Base-by-base conservation (phyloP, 202 grass and related monocot genomes). In the Bolboschoenoplectus hybrid region DNA sequence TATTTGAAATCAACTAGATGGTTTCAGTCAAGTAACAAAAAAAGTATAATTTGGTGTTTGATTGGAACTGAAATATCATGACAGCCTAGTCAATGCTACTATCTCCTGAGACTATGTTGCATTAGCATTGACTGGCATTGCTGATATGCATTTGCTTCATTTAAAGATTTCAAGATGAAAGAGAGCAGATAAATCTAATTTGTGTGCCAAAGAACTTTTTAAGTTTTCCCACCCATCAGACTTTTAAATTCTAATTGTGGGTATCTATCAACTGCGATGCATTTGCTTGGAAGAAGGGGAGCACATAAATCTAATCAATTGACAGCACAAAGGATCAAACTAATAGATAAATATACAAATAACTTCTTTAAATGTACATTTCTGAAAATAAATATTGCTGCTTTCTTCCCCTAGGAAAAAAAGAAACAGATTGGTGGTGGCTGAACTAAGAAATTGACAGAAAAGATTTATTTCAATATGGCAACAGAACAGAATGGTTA, bases 261-360 rank as follows among this genome's bases (percentile, higher is more conserved):
- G 12, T 17, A 13, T 17, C 63, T 66, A 66, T 66, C 63, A 66
- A 66, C 63, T 66, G 64, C 3, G 38, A 36, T 39, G 16, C 67
- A 70, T n/a, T 70, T 70, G 40, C 40, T 71, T 44, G 10, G 39
- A 70, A 44, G 39, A 70, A 70, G 17, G 12, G 44, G 44, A 8
- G 39, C 67, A 43, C 39, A 70, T 44, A 70, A 40, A 44, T 70
- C 40, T 70, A 44, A 70, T 70, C n/a, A 44, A 70, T 17, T 70
- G 5, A 70, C 67, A 44, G 67, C 39, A 70, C 2, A n/a, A 67
- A 70, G 39, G 13, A 5, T 70, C 46, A 71, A 45, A 71, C 46
- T n/a, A 9, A 71, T 19, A 19, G 16, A 71, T 45, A 19, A 38
- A 71, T 69, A 71, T 70, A 70, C 67, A 70, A 44, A 71, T 19